Evolutionary conservation across 257 asterid genomes (phyloP).

Genomic region (Solanum sitiens): DNA sequence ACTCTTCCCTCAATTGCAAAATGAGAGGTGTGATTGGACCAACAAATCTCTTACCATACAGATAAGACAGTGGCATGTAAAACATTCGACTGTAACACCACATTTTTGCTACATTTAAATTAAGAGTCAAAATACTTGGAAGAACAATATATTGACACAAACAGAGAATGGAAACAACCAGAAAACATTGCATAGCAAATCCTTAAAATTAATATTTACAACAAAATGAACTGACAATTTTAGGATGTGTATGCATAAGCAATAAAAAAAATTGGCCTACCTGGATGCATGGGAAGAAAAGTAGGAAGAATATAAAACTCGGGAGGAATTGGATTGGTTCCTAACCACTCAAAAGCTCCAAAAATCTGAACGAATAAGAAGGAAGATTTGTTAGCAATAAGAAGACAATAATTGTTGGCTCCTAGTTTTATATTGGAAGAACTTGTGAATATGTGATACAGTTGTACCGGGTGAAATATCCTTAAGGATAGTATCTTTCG

Average conservation of each 20-base stretch:
- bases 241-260: background rate
- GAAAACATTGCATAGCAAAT: background rate
- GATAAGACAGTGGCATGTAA: slow-evolving; percentile 75
- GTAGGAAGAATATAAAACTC: slow-evolving; percentile 75
- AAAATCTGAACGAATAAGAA: slow-evolving; percentile 23
- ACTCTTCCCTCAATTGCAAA: slow-evolving; percentile 44
- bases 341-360: slow-evolving; percentile 60
- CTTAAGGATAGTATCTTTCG: background rate
- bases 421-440: background rate
- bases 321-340: slow-evolving; percentile 74
- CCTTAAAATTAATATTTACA: background rate
- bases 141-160: background rate
- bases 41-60: slow-evolving; percentile 63
- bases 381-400: background rate
- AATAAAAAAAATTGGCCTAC: background rate
- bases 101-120: slow-evolving; percentile 44
- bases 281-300: slow-evolving; percentile 76
- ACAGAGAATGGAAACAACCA: background rate
- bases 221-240: background rate
- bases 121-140: background rate
- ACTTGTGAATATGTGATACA: background rate
- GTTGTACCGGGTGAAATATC: background rate
- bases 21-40: slow-evolving; percentile 65
- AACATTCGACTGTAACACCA: slow-evolving; percentile 70
- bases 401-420: background rate